Evolutionary conservation across 2,329 filamentous ascomycete genomes (phyloP).

Genomic region (Rutstroemia sp.): DNA sequence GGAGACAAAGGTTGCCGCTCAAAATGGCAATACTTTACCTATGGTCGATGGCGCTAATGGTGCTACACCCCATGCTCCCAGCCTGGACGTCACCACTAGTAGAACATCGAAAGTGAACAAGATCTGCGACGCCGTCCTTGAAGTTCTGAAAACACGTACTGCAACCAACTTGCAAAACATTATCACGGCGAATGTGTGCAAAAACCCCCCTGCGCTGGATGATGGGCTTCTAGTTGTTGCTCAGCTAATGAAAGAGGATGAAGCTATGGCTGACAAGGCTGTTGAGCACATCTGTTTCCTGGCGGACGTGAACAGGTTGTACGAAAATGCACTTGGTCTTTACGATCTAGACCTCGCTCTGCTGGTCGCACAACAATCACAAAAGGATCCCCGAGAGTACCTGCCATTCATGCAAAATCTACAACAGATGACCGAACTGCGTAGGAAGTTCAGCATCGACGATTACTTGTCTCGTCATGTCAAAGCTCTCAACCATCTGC

Average conservation of each 20-base stretch:
- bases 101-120: constrained; percentile 65
- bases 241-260: constrained; percentile 58
- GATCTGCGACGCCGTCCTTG: constrained; percentile 79
- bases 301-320: constrained; percentile 85
- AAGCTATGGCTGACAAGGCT: constrained; percentile 73
- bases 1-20: constrained; percentile 57
- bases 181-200: constrained; percentile 92
- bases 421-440: constrained; percentile 62
- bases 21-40: constrained; percentile 26
- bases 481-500: constrained; percentile 74
- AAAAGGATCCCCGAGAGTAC: constrained; percentile 92
- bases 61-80: not conserved
- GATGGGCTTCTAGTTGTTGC: constrained; percentile 76
- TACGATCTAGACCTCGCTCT: constrained; percentile 89
- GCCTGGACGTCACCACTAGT: constrained; percentile 14
- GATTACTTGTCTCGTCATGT: constrained; percentile 69
- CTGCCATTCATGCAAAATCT: constrained; percentile 88
- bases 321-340: constrained; percentile 80
- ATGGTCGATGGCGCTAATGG: constrained; percentile 15
- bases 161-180: constrained; percentile 74
- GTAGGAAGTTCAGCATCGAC: constrained; percentile 79
- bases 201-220: constrained; percentile 81
- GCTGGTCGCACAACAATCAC: constrained; percentile 88
- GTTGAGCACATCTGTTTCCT: constrained; percentile 98
- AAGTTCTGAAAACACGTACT: constrained; percentile 54